A percentile compares a stretch with the other conserved stretches of the same genome.
These are phyloP conservation scores for Pittosporum tobira DNA, from an alignment of 129 eudicot genomes.

Conservation along the genomic window DNA sequence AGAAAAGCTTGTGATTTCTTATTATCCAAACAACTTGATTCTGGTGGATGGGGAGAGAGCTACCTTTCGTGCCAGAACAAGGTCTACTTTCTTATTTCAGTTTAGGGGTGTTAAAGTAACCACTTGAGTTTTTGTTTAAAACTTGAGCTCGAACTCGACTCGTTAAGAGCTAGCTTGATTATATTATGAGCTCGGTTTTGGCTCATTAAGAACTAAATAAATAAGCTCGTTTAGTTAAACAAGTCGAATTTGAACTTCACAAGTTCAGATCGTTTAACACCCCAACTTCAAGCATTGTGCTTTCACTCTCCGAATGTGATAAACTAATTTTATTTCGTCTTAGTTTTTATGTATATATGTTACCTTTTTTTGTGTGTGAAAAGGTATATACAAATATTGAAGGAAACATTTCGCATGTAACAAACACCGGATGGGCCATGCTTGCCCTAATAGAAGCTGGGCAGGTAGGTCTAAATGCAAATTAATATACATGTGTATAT, in stretches of 20 bases:
- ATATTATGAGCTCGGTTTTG: too few species aligned
- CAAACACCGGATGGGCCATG: conserved; percentile 76
- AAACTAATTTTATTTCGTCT: background rate
- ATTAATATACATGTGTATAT: background rate
- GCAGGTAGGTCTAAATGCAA: conserved; percentile 33
- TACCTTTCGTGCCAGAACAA: conserved; percentile 41
- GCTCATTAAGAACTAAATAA: background rate
- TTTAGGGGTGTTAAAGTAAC: background rate
- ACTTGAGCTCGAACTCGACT: too few species aligned
- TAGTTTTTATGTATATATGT: background rate
- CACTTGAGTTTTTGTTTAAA: too few species aligned
- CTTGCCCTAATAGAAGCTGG: conserved; percentile 64
- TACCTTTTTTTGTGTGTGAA: background rate
- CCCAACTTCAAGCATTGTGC: too few species aligned
- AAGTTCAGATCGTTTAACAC: too few species aligned
- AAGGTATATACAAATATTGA: conserved; percentile 48
- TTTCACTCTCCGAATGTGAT: too few species aligned
- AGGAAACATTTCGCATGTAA: conserved; percentile 39
- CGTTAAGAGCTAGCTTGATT: too few species aligned
- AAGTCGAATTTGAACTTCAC: background rate
- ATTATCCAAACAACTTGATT: conserved; percentile 49
- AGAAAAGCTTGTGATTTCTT: conserved; percentile 63
- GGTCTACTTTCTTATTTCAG: conserved; percentile 14
- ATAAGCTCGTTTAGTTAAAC: background rate
- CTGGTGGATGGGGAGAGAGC: conserved; percentile 85